A percentile compares a stretch with the other conserved stretches of the same genome.
Evolutionary conservation across 495 filamentous ascomycete species (phyloP).

Genomic region (Lindgomyces ingoldianus): DNA sequence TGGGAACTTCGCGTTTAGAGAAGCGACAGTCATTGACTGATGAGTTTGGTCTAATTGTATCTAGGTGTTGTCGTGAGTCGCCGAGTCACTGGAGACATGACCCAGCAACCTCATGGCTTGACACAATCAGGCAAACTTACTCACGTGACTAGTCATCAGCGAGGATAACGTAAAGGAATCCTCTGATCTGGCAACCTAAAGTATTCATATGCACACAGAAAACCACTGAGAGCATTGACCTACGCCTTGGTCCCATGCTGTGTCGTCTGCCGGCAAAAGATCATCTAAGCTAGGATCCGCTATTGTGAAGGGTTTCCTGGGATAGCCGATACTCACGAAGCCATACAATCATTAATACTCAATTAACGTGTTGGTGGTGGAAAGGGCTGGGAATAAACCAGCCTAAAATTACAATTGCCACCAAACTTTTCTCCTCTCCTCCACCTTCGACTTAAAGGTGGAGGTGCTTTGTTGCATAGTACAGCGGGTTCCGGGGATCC

Average conservation of each 20-base stretch:
- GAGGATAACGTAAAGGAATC: constrained; percentile 15
- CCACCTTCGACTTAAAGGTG: constrained; percentile 16
- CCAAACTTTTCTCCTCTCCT: no score
- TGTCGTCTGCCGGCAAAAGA: constrained; percentile 20
- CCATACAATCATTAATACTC: constrained; percentile 9
- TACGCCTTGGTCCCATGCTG: constrained; percentile 28
- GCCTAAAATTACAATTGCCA: no score
- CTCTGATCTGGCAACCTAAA: constrained; percentile 14
- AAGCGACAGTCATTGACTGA: constrained; percentile 41
- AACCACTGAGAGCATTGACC: neutral
- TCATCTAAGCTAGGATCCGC: constrained; percentile 18
- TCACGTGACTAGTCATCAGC: constrained; percentile 25
- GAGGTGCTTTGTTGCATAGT: constrained; percentile 19
- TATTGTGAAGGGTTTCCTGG: constrained; percentile 23
- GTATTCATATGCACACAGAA: neutral
- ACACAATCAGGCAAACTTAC: constrained; percentile 24
- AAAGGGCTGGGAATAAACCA: constrained; percentile 43
- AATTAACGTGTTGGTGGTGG: no score
- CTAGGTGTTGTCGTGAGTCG: constrained; percentile 1
- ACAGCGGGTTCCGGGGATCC: constrained; percentile 14
- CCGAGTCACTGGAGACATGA: constrained; percentile 7
- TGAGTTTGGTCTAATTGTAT: constrained; percentile 44
- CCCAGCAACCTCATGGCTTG: constrained; percentile 28
- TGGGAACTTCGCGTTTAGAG: constrained; percentile 16
- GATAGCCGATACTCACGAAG: constrained; percentile 27